Conservation (phyloP, 1,284 basidiomycete genomes). For the Neolentinus lepideus region DNA sequence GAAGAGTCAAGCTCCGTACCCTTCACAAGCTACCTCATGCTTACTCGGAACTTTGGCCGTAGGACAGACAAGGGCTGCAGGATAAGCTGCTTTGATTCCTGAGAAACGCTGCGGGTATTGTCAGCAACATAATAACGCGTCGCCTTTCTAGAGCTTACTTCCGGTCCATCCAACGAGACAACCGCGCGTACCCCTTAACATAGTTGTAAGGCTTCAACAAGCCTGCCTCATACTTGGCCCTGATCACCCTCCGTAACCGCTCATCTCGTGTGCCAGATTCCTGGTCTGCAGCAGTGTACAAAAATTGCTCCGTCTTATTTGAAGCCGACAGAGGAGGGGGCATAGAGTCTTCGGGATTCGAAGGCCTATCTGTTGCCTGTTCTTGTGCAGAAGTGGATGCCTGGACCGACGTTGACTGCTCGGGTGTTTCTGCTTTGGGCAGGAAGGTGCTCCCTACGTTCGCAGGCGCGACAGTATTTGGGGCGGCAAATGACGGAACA, state of each 20-base stretch:
- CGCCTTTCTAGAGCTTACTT: conserved; percentile 43
- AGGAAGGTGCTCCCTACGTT: background rate
- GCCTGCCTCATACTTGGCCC: conserved; percentile 96
- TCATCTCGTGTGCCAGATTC: conserved; percentile 88
- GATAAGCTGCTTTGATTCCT: conserved; percentile 86
- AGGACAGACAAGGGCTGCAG: conserved; percentile 85
- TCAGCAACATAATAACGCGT: background rate
- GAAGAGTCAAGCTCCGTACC: background rate
- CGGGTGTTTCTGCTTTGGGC: background rate
- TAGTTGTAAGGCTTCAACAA: conserved; percentile 95
- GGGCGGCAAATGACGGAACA: conserved; percentile 23
- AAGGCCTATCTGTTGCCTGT: conserved; percentile 12
- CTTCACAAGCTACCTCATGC: background rate
- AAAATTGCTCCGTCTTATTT: conserved; percentile 80
- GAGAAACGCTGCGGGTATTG: conserved; percentile 56
- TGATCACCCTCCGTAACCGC: conserved; percentile 86
- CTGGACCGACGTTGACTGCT: conserved; percentile 9
- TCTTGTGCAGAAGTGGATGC: conserved; percentile 8
- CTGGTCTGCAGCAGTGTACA: conserved; percentile 94
- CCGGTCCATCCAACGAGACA: conserved; percentile 92
- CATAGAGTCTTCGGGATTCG: conserved; percentile 1
- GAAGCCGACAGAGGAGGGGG: conserved; percentile 53
- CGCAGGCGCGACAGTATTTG: background rate
- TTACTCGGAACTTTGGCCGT: conserved; percentile 86
- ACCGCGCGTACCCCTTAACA: conserved; percentile 85